phyloP scores from a whole-genome alignment of 768 basidiomycete genomes.

The Cystoderma amianthinum region DNA sequence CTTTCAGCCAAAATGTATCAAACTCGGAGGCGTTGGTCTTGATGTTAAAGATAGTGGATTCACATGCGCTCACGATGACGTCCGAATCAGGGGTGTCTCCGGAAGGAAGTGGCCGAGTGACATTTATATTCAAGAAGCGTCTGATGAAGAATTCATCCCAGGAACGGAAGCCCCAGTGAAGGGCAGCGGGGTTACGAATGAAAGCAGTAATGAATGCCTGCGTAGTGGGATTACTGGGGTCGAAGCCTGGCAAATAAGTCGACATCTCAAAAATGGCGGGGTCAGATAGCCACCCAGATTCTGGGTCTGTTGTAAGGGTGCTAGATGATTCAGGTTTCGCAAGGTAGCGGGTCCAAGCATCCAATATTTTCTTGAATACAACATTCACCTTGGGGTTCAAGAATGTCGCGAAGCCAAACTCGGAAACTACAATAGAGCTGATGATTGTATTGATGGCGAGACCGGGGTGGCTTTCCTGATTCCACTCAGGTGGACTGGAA shows the following conservation, averaged over 20 bases:
- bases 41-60: too few species aligned
- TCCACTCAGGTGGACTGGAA: neutral
- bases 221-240: too few species aligned
- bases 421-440: constrained; percentile 9
- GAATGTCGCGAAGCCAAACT: constrained; percentile 10
- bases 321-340: constrained; percentile 28
- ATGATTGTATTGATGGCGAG: constrained; percentile 8
- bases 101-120: too few species aligned
- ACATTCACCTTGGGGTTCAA: constrained; percentile 10
- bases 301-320: constrained; percentile 25
- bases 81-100: too few species aligned
- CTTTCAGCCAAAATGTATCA: too few species aligned
- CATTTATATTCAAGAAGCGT: too few species aligned
- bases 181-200: too few species aligned
- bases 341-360: constrained; percentile 41
- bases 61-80: too few species aligned
- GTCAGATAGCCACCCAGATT: constrained; percentile 37
- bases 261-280: constrained; percentile 17
- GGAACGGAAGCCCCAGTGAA: neutral
- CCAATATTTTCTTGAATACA: constrained; percentile 23
- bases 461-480: neutral
- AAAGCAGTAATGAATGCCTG: too few species aligned
- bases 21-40: too few species aligned
- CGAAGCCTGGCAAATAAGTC: constrained; percentile 28
- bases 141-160: neutral